Base-by-base conservation (phyloP, 306 rosid species). In the Mimosa bimucronata region DNA sequence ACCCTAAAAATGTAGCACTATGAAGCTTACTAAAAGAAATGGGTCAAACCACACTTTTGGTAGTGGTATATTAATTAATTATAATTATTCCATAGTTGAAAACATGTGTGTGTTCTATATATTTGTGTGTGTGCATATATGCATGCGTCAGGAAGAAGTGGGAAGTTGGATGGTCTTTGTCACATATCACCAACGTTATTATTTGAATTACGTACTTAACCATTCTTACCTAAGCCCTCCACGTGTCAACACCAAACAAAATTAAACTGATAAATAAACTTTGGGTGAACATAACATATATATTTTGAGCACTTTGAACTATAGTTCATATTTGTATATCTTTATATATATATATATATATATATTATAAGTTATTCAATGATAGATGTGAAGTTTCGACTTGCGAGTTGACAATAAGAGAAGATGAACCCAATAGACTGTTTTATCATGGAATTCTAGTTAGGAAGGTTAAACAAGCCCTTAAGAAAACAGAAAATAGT, bases 31-130 rank as follows among this genome's bases (percentile, higher is more conserved):
- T n/a, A 1, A n/a, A n/a, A 3, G 31, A 9, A 18, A 68, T 21
- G 21, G 74, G 74, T 69, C 74, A 69, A 69, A 69, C 74, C 21
- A 67, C 73, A 5, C 34, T 13, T 0, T 41, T 21, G 18, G 21
- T 41, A 69, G 74, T 69, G 74, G 55, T 69, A 52, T n/a, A 52
- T 52, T 68, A 25, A 42, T 42, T 69, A 42, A 68, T 40, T 53
- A 53, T 19, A 53, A 7, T 25, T 23, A 42, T 69, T 68, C 55
- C 45, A 69, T 69, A 69, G 55, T 42, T 69, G 74, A 69, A 69
- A 69, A 42, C 74, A 42, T 23, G 8, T 68, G 25, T 68, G 46
- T 28, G 25, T n/a, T 53, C 60, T n/a, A 19, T 19, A 7, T 23
- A 23, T 29, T 13, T 13, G n/a, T 40, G 4, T 38, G 48, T n/a